These are phyloP conservation scores for Acer yangbiense DNA, from an alignment of 345 rosid species.

Conservation along the genomic window DNA sequence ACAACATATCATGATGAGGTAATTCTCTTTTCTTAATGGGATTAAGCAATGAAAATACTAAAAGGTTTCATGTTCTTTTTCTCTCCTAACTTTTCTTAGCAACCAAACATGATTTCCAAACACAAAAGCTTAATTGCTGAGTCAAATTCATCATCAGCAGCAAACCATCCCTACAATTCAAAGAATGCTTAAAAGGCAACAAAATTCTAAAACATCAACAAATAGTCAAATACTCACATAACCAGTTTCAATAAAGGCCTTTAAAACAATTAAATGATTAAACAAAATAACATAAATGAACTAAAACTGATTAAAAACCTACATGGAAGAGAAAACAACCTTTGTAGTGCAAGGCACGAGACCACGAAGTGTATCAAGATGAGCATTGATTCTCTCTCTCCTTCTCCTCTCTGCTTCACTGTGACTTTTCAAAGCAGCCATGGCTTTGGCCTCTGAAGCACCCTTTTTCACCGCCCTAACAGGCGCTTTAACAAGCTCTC, in stretches of 20 bases:
- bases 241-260: neutral
- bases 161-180: neutral
- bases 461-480: slow-evolving; percentile 48
- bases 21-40: neutral
- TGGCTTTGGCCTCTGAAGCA: slow-evolving; percentile 48
- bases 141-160: neutral
- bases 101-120: neutral
- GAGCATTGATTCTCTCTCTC: slow-evolving; percentile 76
- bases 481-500: slow-evolving; percentile 63
- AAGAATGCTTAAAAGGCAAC: neutral
- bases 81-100: neutral
- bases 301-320: neutral
- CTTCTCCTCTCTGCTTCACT: slow-evolving; percentile 81
- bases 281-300: neutral
- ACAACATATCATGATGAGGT: neutral
- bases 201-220: neutral
- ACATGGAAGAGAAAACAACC: slow-evolving; percentile 35
- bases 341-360: slow-evolving; percentile 59
- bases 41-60: neutral
- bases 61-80: neutral
- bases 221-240: neutral
- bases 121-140: neutral
- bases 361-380: slow-evolving; percentile 61
- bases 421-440: slow-evolving; percentile 65
- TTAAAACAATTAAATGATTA: slow-evolving; percentile 11